Evolutionary conservation across 2,329 filamentous ascomycete genomes (phyloP).

Genomic region (Ceratocystiopsis sp.): DNA sequence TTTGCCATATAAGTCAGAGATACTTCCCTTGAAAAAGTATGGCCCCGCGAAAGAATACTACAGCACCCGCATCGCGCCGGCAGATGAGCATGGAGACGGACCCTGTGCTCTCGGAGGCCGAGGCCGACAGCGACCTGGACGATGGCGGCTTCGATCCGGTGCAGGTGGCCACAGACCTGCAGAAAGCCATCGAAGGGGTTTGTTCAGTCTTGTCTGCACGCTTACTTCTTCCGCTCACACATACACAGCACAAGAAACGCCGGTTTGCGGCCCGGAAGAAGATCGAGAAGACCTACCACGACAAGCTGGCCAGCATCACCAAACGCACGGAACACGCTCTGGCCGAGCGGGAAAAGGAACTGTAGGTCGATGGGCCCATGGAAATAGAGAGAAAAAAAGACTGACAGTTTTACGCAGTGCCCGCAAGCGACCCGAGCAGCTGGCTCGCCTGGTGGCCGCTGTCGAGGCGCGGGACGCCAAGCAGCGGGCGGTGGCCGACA

Average conservation of each 20-base stretch:
- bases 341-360: conserved; percentile 4
- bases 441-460: conserved; percentile 9
- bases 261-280: conserved; percentile 7
- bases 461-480: conserved; percentile 9
- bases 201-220: not conserved
- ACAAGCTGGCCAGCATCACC: conserved; percentile 10
- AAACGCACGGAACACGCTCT: conserved; percentile 7
- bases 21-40: too few species aligned
- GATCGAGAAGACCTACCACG: conserved; percentile 9
- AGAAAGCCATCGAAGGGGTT: conserved; percentile 8
- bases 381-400: too few species aligned
- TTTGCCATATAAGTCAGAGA: too few species aligned
- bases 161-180: conserved; percentile 6
- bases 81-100: conserved; percentile 5
- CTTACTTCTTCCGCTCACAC: too few species aligned
- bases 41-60: conserved; percentile 1
- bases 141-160: conserved; percentile 6
- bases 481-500: conserved; percentile 9
- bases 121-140: conserved; percentile 1
- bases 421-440: conserved; percentile 3
- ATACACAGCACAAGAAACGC: conserved; percentile 9
- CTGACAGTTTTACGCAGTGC: too few species aligned
- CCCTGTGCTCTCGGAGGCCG: conserved; percentile 2
- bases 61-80: not conserved
- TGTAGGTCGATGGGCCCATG: not conserved